Evolutionary conservation across 192 early-diverging fungal genomes (phyloP).

Genomic region (Backusella westeae): DNA sequence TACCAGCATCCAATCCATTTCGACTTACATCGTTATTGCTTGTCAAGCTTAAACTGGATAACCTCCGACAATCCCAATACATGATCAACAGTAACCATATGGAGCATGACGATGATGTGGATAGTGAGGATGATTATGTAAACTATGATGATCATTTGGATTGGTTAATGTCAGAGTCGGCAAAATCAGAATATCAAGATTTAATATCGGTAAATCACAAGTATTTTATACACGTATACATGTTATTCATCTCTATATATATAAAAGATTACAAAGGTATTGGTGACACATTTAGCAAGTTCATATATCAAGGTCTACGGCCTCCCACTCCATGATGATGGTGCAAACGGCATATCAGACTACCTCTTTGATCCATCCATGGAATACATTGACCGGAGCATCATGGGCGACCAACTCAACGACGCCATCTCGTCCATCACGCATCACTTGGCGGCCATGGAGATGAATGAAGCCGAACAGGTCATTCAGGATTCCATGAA

Average conservation of each 20-base stretch:
- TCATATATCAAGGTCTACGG: slow-evolving; percentile 19
- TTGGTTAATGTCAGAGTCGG: slow-evolving; percentile 6
- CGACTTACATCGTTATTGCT: slow-evolving; percentile 36
- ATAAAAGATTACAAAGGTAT: slow-evolving; percentile 21
- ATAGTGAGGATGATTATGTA: not conserved
- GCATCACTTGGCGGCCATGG: slow-evolving; percentile 14
- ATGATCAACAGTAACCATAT: not conserved
- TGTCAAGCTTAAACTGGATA: slow-evolving; percentile 33
- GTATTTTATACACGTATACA: not conserved
- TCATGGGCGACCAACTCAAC: not conserved
- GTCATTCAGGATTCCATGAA: slow-evolving; percentile 15
- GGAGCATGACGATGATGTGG: not conserved
- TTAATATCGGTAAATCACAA: slow-evolving; percentile 14
- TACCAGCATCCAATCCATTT: slow-evolving; percentile 40
- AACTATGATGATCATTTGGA: not conserved
- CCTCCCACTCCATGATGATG: not conserved
- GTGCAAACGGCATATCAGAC: slow-evolving; percentile 19
- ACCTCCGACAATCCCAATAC: slow-evolving; percentile 17
- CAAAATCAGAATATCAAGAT: slow-evolving; percentile 22
- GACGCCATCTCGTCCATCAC: slow-evolving; percentile 21
- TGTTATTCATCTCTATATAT: not conserved
- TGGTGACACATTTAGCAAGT: slow-evolving; percentile 22
- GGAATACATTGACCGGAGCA: not conserved
- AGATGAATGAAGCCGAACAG: slow-evolving; percentile 4
- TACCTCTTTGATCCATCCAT: not conserved